Evolutionary conservation across 305 asterid species (phyloP).

Genomic region (Fraxinus floribunda): DNA sequence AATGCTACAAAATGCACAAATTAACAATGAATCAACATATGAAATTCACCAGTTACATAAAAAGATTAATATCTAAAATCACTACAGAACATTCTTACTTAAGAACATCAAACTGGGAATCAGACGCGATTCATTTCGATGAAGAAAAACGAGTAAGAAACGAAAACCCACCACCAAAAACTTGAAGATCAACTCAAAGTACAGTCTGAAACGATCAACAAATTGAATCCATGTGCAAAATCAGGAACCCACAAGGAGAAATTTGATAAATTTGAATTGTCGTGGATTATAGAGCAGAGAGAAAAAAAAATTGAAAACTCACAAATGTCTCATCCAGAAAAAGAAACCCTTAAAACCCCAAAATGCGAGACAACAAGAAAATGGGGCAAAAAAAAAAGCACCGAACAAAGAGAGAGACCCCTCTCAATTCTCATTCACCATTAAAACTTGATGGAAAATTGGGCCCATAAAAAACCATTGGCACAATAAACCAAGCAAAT

Average conservation of each 20-base stretch:
- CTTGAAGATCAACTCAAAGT: not conserved
- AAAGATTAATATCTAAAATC: constrained; percentile 6
- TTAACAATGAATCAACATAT: not conserved
- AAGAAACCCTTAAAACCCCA: constrained; percentile 34
- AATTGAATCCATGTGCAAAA: constrained; percentile 20
- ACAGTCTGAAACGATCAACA: constrained; percentile 1
- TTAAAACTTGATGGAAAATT: constrained; percentile 33
- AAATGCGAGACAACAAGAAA: constrained; percentile 47
- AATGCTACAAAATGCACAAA: constrained; percentile 12
- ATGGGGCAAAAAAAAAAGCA: constrained; percentile 34
- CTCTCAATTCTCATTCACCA: constrained; percentile 13
- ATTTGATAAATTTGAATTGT: constrained; percentile 14
- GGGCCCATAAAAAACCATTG: constrained; percentile 40
- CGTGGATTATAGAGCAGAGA: not conserved
- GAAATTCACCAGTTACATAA: not conserved
- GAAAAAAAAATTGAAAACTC: constrained; percentile 12
- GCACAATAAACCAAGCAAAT: constrained; percentile 28
- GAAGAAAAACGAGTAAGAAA: not conserved
- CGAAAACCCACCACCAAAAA: not conserved
- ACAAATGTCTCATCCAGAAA: constrained; percentile 20
- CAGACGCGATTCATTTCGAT: not conserved
- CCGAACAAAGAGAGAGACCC: constrained; percentile 14
- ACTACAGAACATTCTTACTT: not conserved
- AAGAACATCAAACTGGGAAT: not conserved
- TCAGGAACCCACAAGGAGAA: constrained; percentile 23